A percentile compares a stretch with the other conserved stretches of the same genome.
These are phyloP conservation scores for Neurospora sp. DNA, from an alignment of 495 filamentous ascomycete genomes.

Conservation along the genomic window DNA sequence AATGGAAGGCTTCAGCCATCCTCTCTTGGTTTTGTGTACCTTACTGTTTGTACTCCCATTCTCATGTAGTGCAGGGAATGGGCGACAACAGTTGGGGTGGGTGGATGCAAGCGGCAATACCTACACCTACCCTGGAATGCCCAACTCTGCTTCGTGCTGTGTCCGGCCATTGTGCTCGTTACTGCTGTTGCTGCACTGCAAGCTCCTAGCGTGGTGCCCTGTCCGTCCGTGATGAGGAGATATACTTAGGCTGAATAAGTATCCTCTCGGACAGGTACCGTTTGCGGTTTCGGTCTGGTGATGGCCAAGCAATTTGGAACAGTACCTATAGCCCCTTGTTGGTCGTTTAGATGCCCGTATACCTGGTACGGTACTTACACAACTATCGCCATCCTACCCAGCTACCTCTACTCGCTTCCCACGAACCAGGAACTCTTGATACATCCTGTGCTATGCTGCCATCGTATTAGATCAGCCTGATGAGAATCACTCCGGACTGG, in stretches of 20 bases:
- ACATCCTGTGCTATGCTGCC: not conserved
- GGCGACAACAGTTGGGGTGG: not conserved
- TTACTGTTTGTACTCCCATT: not conserved
- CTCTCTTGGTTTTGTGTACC: not conserved
- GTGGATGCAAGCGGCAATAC: not conserved
- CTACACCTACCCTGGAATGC: not conserved
- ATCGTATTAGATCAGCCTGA: not conserved
- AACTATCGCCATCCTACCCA: not conserved
- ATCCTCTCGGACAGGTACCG: not conserved
- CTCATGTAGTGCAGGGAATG: not conserved
- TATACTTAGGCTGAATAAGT: not conserved
- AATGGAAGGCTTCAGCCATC: not conserved
- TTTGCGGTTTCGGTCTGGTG: not conserved
- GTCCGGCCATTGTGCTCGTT: not conserved
- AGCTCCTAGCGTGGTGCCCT: not conserved
- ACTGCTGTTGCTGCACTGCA: not conserved
- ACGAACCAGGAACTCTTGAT: constrained; percentile 1
- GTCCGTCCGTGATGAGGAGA: not conserved
- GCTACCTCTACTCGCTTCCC: not conserved
- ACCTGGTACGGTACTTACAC: not conserved
- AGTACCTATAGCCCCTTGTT: not conserved
- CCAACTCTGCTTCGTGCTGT: not conserved
- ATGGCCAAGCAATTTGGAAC: not conserved
- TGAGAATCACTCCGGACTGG: not conserved
- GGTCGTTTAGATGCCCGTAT: not conserved